Evolutionary conservation across 1,139 yeast genomes (phyloP).

Genomic region (Blastobotrys proliferans): DNA sequence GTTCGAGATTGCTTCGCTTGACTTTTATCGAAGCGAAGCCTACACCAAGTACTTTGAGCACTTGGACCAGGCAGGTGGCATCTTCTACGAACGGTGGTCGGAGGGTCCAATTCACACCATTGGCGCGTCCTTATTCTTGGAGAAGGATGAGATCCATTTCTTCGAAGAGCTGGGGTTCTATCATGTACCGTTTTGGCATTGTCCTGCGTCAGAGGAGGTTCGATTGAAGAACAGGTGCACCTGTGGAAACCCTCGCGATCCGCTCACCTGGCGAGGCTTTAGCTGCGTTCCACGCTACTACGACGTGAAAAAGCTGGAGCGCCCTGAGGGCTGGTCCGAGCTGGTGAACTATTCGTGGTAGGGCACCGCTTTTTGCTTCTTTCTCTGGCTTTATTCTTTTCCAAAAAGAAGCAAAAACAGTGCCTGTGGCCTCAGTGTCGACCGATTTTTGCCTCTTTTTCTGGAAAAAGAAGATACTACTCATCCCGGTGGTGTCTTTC

Average conservation of each 20-base stretch:
- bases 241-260: conserved; percentile 54
- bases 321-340: conserved; percentile 77
- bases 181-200: conserved; percentile 76
- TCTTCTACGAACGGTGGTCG: conserved; percentile 95
- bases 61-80: conserved; percentile 76
- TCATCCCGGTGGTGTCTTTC: no score
- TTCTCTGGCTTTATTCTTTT: no score
- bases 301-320: conserved; percentile 54
- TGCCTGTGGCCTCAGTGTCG: no score
- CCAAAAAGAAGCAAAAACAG: no score
- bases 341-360: no score
- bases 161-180: conserved; percentile 80
- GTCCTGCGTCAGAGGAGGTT: conserved; percentile 48
- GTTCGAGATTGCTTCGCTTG: conserved; percentile 76
- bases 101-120: conserved; percentile 91
- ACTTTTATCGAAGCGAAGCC: conserved; percentile 67
- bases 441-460: no score
- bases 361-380: no score
- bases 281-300: conserved; percentile 81
- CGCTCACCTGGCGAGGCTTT: conserved; percentile 83
- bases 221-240: conserved; percentile 47
- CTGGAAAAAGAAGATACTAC: no score
- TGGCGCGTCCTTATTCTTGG: conserved; percentile 66
- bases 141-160: conserved; percentile 64
- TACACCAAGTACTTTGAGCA: conserved; percentile 68